Percentiles rank a stretch among this genome's conserved stretches.
Evolutionary conservation across 2,329 filamentous ascomycete genomes (phyloP).

Genomic region (Colletotrichum cuscutae): DNA sequence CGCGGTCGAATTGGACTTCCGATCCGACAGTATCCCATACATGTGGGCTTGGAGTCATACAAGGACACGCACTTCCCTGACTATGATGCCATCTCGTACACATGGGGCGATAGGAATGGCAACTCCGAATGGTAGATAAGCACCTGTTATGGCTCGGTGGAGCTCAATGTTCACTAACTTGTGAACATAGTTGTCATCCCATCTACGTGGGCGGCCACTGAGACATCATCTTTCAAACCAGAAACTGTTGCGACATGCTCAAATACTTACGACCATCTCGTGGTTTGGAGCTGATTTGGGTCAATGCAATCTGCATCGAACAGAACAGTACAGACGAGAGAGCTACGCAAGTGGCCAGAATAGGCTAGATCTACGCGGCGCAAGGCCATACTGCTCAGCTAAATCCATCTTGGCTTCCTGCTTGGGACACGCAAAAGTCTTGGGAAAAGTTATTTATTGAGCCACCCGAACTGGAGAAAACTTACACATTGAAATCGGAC

Average conservation of each 20-base stretch:
- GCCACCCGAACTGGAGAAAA: no score
- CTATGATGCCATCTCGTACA: slow-evolving; percentile 2
- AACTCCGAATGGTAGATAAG: not conserved
- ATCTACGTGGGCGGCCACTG: slow-evolving; percentile 38
- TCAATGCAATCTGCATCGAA: slow-evolving; percentile 41
- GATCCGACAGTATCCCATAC: no score
- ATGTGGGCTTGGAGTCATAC: not conserved
- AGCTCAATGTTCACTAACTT: not conserved
- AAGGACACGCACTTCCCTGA: not conserved
- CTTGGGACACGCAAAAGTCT: no score
- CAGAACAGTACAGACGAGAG: slow-evolving; percentile 35
- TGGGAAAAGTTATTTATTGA: no score
- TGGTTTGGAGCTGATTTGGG: slow-evolving; percentile 36
- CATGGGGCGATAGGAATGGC: not conserved
- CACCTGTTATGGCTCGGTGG: not conserved
- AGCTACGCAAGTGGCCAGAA: slow-evolving; percentile 38
- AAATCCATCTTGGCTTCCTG: no score
- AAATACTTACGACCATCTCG: slow-evolving; percentile 20
- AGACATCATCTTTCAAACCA: slow-evolving; percentile 42
- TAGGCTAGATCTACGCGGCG: slow-evolving; percentile 37
- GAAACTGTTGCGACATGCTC: slow-evolving; percentile 42
- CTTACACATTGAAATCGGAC: no score
- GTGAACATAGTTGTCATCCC: not conserved
- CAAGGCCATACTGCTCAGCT: not conserved
- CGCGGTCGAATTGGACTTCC: no score